These are phyloP conservation scores for Vitis labrusca DNA, from an alignment of 164 flowering plant species.

Conservation along the genomic window DNA sequence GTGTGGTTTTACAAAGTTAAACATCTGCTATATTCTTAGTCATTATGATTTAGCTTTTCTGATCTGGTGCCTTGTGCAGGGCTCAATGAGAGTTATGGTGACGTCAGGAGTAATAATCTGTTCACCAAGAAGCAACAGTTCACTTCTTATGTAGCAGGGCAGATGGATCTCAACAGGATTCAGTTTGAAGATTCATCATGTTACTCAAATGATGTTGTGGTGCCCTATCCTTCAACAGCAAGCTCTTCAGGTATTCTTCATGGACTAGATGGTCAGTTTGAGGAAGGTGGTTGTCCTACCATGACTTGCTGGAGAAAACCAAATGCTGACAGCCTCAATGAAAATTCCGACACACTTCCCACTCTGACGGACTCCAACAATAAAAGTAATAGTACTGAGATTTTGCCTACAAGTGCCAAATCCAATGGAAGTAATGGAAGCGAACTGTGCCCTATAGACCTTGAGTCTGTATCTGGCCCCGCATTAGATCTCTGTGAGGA, in stretches of 20 bases:
- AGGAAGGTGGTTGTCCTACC: slow-evolving; percentile 6
- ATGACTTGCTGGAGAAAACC: slow-evolving; percentile 12
- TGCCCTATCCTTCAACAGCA: slow-evolving; percentile 17
- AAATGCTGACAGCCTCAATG: slow-evolving; percentile 5
- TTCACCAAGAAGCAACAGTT: slow-evolving; percentile 12
- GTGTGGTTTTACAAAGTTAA: background rate
- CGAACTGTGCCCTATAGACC: slow-evolving; percentile 1
- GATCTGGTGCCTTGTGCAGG: slow-evolving; percentile 24
- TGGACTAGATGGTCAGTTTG: slow-evolving; percentile 7
- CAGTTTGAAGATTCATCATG: slow-evolving; percentile 31
- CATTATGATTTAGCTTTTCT: background rate
- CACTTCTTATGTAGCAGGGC: background rate
- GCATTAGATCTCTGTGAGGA: slow-evolving; percentile 3
- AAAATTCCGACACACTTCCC: slow-evolving; percentile 6
- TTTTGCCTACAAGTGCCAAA: background rate
- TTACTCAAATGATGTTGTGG: slow-evolving; percentile 19
- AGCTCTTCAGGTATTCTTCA: slow-evolving; percentile 19
- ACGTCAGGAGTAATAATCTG: background rate
- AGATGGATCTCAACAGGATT: slow-evolving; percentile 41
- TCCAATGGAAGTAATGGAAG: background rate
- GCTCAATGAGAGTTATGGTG: slow-evolving; percentile 7
- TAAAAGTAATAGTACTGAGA: background rate
- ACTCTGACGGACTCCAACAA: background rate
- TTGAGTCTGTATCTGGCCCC: slow-evolving; percentile 3
- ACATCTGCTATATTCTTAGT: background rate